Percentiles rank a stretch among this genome's conserved stretches.
Evolutionary conservation across 2,329 filamentous ascomycete species (phyloP).

Genomic region (Microcera coccophila): DNA sequence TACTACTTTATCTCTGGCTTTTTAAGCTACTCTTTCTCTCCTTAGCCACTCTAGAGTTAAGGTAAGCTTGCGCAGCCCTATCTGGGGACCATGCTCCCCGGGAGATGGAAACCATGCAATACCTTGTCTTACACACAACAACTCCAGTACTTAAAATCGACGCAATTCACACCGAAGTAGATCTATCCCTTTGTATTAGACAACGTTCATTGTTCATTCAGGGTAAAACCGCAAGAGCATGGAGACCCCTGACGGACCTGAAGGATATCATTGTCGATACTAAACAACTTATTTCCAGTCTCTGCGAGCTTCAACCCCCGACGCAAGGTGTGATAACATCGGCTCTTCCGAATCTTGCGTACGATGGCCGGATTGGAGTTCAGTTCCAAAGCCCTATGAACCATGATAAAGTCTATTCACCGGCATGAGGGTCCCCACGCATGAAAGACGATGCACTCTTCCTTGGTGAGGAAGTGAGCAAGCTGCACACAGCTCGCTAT

Average conservation of each 20-base stretch:
- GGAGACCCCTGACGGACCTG: slow-evolving; percentile 17
- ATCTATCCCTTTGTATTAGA: slow-evolving; percentile 1
- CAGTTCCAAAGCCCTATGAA: slow-evolving; percentile 25
- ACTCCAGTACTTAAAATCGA: slow-evolving; percentile 28
- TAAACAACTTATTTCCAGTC: slow-evolving; percentile 17
- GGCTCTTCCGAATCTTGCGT: slow-evolving; percentile 23
- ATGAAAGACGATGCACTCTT: slow-evolving; percentile 20
- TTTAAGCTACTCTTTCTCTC: too few species aligned
- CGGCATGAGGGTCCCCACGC: slow-evolving; percentile 17
- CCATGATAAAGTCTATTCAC: slow-evolving; percentile 25
- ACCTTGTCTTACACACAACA: slow-evolving; percentile 24
- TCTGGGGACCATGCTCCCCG: slow-evolving; percentile 28
- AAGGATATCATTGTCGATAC: slow-evolving; percentile 20
- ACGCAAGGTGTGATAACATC: slow-evolving; percentile 20
- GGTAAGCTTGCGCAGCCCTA: slow-evolving; percentile 28
- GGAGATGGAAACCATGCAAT: slow-evolving; percentile 31
- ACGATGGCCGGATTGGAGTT: slow-evolving; percentile 25
- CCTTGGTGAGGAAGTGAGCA: slow-evolving; percentile 21
- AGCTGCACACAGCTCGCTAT: slow-evolving; percentile 23
- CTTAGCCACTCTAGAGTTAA: slow-evolving; percentile 22
- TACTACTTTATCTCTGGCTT: too few species aligned
- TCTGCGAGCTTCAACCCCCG: slow-evolving; percentile 25
- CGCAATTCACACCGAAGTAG: slow-evolving; percentile 20
- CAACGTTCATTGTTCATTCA: slow-evolving; percentile 25
- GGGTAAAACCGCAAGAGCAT: slow-evolving; percentile 12